Percentiles rank a stretch among this genome's conserved stretches.
Evolutionary conservation across 768 basidiomycete species (phyloP).

Genomic region (Panellus pusillus): DNA sequence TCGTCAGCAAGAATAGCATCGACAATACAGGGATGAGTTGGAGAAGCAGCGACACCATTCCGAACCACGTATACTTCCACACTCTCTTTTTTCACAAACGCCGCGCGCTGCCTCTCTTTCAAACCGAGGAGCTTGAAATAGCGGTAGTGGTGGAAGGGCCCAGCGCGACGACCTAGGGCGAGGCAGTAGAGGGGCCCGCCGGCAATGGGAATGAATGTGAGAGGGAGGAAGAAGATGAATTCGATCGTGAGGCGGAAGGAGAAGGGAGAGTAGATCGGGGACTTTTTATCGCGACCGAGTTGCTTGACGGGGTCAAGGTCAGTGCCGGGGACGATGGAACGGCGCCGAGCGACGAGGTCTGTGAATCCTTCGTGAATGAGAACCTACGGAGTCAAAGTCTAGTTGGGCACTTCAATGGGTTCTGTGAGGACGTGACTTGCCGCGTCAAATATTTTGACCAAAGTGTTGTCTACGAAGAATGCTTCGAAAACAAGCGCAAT

Average conservation of each 20-base stretch:
- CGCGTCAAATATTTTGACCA: constrained; percentile 21
- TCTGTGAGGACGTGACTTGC: constrained; percentile 6
- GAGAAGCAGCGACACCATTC: constrained; percentile 17
- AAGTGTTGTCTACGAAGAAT: constrained; percentile 20
- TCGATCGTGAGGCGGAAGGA: constrained; percentile 22
- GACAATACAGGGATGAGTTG: constrained; percentile 15
- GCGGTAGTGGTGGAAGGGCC: constrained; percentile 20
- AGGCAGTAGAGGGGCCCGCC: constrained; percentile 22
- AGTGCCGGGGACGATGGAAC: constrained; percentile 3
- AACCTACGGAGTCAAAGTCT: constrained; percentile 5
- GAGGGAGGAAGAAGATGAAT: constrained; percentile 20
- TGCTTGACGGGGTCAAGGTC: constrained; percentile 15
- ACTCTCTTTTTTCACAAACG: constrained; percentile 7
- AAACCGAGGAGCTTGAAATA: constrained; percentile 21
- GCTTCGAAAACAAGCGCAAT: constrained; percentile 21
- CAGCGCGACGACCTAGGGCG: constrained; percentile 17
- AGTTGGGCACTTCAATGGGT: neutral
- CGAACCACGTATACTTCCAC: constrained; percentile 24
- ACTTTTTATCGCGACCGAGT: constrained; percentile 15
- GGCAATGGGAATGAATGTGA: constrained; percentile 19
- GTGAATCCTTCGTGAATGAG: constrained; percentile 15
- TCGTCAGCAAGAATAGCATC: constrained; percentile 20
- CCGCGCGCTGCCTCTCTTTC: neutral
- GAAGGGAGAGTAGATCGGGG: constrained; percentile 21
- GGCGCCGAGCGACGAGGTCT: constrained; percentile 15